Conservation (phyloP, 257 asterid genomes). For the Thymus quinquecostatus region DNA sequence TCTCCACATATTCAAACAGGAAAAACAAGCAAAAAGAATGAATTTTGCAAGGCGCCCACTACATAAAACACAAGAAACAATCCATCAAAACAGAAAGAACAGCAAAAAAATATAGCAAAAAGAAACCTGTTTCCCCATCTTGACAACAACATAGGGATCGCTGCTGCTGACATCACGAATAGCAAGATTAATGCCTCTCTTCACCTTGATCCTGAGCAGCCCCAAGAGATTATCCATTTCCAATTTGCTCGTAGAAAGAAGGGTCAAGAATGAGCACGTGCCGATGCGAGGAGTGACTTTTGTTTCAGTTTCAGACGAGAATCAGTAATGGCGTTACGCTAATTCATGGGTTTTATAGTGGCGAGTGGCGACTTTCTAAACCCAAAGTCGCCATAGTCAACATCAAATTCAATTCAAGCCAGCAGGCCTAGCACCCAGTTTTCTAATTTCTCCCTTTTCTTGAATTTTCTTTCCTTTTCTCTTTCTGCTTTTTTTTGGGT, state of each 20-base stretch:
- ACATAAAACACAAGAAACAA: background rate
- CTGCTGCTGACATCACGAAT: slow-evolving; percentile 82
- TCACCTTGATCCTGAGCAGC: slow-evolving; percentile 66
- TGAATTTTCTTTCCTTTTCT: too few relatives aligned
- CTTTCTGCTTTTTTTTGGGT: too few relatives aligned
- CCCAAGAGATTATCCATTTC: slow-evolving; percentile 65
- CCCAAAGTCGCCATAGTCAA: background rate
- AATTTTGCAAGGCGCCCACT: background rate
- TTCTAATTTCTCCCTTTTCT: background rate
- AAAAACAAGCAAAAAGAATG: background rate
- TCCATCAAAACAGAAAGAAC: slow-evolving; percentile 1
- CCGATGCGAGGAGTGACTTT: slow-evolving; percentile 1
- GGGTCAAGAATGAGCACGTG: background rate
- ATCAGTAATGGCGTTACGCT: background rate
- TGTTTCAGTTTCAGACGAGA: background rate
- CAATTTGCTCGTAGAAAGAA: too few relatives aligned
- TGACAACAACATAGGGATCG: slow-evolving; percentile 74
- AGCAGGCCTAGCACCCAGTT: too few relatives aligned
- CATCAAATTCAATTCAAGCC: too few relatives aligned
- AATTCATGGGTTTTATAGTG: background rate
- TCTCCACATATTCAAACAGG: background rate
- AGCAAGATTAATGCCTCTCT: slow-evolving; percentile 79
- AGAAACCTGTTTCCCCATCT: slow-evolving; percentile 62
- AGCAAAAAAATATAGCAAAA: background rate
- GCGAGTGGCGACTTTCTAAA: background rate